phyloP scores from a whole-genome alignment of 345 rosid species.

The Corchorus capsularis region DNA sequence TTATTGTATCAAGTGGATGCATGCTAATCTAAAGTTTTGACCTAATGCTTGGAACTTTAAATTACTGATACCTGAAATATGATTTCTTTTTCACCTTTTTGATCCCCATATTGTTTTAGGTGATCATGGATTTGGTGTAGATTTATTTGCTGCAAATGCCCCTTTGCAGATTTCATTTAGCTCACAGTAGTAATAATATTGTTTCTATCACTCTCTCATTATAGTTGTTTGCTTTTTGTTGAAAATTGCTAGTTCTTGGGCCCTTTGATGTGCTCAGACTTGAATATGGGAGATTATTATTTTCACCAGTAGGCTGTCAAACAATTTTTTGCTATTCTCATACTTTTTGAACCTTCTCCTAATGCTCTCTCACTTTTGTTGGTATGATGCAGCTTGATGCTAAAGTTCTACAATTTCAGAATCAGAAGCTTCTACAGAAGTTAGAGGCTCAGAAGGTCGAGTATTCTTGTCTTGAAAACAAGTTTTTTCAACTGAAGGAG shows the following conservation, averaged over 20 bases:
- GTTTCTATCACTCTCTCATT: not conserved
- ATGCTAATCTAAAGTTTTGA: not conserved
- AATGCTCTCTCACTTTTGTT: not conserved
- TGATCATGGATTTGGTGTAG: not conserved
- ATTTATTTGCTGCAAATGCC: not conserved
- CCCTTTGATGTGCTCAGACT: not conserved
- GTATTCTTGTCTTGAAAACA: slow-evolving; percentile 61
- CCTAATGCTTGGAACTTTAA: not conserved
- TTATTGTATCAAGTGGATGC: slow-evolving; percentile 1
- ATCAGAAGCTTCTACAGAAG: slow-evolving; percentile 82
- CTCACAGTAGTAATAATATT: not conserved
- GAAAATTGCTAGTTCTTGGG: not conserved
- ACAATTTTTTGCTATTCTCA: not conserved
- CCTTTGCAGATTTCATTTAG: not conserved
- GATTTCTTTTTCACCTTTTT: not conserved
- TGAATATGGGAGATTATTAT: not conserved
- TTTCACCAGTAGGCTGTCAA: not conserved
- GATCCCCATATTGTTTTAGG: not conserved
- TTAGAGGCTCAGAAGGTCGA: slow-evolving; percentile 85
- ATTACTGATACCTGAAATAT: not conserved
- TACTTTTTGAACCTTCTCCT: slow-evolving; percentile 13
- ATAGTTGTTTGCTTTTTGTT: not conserved
- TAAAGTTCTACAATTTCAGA: slow-evolving; percentile 80
- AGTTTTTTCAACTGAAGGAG: slow-evolving; percentile 52
- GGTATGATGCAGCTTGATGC: slow-evolving; percentile 61